A percentile compares a stretch with the other conserved stretches of the same genome.
Evolutionary conservation across 2,329 filamentous ascomycete genomes (phyloP).

Genomic region (Verticillium longisporum): DNA sequence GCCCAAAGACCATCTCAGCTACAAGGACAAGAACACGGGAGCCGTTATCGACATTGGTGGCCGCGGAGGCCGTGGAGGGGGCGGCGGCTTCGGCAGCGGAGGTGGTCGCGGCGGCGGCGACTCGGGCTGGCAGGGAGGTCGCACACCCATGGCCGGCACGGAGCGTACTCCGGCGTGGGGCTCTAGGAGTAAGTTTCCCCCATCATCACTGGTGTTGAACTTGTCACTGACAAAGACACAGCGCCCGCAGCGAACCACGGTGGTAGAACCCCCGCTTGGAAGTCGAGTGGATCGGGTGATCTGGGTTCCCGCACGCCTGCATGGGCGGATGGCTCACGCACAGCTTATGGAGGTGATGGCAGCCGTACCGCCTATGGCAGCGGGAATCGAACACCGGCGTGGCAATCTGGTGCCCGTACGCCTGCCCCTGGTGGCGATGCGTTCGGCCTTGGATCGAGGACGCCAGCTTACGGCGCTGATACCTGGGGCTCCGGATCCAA

Average conservation of each 20-base stretch:
- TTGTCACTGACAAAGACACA: constrained; percentile 22
- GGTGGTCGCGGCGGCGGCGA: constrained; percentile 32
- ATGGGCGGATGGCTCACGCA: constrained; percentile 62
- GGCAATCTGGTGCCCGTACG: constrained; percentile 72
- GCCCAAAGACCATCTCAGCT: constrained; percentile 70
- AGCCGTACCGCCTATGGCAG: constrained; percentile 72
- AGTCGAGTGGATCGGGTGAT: constrained; percentile 28
- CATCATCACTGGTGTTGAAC: neutral
- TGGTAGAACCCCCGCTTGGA: constrained; percentile 58
- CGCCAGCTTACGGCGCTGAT: constrained; percentile 56
- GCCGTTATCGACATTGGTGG: constrained; percentile 66
- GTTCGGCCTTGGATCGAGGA: constrained; percentile 63
- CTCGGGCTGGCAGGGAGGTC: constrained; percentile 56
- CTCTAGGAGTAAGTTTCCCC: constrained; percentile 51
- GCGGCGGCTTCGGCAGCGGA: constrained; percentile 35
- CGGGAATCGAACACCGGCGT: constrained; percentile 66
- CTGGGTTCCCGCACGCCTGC: constrained; percentile 60
- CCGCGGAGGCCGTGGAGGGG: constrained; percentile 34
- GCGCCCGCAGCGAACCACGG: constrained; percentile 45
- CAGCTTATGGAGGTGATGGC: constrained; percentile 65
- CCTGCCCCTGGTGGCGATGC: constrained; percentile 41
- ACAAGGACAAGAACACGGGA: constrained; percentile 80
- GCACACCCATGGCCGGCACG: constrained; percentile 60
- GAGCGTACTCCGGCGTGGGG: constrained; percentile 76
- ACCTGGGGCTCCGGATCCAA: constrained; percentile 64